Conservation (phyloP, 2,329 filamentous ascomycete species). For the Fusarium robinianum region DNA sequence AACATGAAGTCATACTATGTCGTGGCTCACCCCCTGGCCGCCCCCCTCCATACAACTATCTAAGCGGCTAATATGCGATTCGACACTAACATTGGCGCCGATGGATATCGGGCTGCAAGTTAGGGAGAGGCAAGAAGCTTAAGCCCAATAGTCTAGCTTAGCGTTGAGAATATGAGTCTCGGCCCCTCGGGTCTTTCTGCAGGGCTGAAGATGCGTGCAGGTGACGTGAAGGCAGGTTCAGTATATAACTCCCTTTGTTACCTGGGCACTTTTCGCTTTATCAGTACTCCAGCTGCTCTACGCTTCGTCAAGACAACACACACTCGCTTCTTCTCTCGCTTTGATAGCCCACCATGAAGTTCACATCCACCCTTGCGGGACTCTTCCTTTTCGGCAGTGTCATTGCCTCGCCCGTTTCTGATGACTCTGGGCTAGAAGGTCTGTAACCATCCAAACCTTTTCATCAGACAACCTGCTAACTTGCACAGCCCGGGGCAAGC, state of each 20-base stretch:
- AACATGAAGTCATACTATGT: neutral
- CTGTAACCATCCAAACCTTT: neutral
- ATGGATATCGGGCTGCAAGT: neutral
- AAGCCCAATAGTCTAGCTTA: neutral
- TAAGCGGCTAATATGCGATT: neutral
- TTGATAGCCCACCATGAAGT: conserved; percentile 13
- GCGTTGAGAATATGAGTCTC: neutral
- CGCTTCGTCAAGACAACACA: no score
- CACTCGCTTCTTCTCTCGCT: neutral
- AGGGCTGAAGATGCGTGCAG: neutral
- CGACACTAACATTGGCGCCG: neutral
- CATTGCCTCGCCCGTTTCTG: conserved; percentile 18
- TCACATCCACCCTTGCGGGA: conserved; percentile 6
- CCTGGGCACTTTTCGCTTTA: neutral
- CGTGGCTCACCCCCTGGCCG: neutral
- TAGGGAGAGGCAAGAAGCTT: neutral
- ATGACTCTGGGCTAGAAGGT: conserved; percentile 10
- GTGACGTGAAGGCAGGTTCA: neutral
- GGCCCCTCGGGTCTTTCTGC: neutral
- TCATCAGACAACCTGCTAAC: neutral
- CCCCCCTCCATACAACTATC: neutral
- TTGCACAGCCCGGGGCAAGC: conserved; percentile 3
- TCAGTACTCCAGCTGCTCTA: neutral
- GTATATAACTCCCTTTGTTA: neutral
- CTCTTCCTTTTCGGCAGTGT: conserved; percentile 9